These are phyloP conservation scores for Hypericum androsaemum DNA, from an alignment of 345 rosid genomes.

Conservation along the genomic window DNA sequence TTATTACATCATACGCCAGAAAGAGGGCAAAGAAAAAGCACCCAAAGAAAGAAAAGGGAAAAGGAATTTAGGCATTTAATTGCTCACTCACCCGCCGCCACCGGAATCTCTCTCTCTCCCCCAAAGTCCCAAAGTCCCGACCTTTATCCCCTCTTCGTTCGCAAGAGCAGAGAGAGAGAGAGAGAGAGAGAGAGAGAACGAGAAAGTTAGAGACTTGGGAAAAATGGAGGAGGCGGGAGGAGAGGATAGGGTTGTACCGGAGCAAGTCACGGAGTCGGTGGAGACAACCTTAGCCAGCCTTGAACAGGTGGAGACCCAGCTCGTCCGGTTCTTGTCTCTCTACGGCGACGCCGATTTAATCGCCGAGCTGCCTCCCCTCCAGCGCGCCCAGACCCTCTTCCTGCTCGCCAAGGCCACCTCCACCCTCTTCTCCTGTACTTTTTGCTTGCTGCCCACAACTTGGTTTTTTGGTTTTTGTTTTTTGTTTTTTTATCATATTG, in stretches of 20 bases:
- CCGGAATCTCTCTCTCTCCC: no score
- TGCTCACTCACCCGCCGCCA: no score
- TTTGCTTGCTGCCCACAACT: background rate
- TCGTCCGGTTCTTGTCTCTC: slow-evolving; percentile 46
- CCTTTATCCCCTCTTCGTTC: no score
- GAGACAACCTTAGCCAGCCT: slow-evolving; percentile 33
- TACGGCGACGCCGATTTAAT: slow-evolving; percentile 48
- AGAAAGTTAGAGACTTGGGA: no score
- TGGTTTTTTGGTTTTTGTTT: background rate
- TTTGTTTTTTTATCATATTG: background rate
- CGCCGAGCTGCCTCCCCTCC: slow-evolving; percentile 52
- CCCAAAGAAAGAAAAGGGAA: no score
- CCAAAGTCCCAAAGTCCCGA: no score
- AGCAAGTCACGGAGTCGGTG: slow-evolving; percentile 58
- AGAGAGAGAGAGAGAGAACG: no score
- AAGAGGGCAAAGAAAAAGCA: no score
- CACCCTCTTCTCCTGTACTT: slow-evolving; percentile 45
- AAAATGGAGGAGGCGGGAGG: no score
- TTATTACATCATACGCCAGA: no score
- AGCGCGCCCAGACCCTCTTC: slow-evolving; percentile 56
- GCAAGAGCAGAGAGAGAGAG: no score
- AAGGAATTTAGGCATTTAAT: no score
- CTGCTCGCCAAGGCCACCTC: slow-evolving; percentile 67
- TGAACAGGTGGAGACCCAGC: slow-evolving; percentile 39
- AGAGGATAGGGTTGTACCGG: slow-evolving; percentile 31